Evolutionary conservation across 2,329 filamentous ascomycete genomes (phyloP).

Genomic region (Claviceps fusiformis): DNA sequence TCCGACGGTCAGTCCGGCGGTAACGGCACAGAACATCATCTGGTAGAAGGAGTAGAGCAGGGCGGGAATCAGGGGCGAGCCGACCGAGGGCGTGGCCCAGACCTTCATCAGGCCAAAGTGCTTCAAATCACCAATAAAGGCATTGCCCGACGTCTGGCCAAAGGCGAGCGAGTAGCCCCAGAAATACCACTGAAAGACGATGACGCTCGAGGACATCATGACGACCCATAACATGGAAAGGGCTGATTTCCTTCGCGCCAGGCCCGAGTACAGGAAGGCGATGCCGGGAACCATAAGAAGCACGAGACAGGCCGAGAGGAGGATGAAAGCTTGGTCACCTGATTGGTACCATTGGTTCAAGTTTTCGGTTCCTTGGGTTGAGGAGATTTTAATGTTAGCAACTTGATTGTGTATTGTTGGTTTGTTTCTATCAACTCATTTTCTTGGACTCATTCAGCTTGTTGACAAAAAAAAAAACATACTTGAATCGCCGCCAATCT

Average conservation of each 20-base stretch:
- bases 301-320: conserved; percentile 83
- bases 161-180: conserved; percentile 97
- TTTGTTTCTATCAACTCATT: background rate
- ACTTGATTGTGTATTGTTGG: background rate
- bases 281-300: conserved; percentile 94
- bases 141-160: conserved; percentile 65
- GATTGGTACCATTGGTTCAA: conserved; percentile 91
- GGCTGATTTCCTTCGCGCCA: conserved; percentile 94
- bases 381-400: background rate
- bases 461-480: conserved; percentile 21
- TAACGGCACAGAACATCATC: conserved; percentile 97
- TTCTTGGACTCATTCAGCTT: background rate
- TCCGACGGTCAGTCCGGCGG: conserved; percentile 79
- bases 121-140: conserved; percentile 80
- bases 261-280: conserved; percentile 91
- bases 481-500: conserved; percentile 67
- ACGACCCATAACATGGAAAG: conserved; percentile 94
- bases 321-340: conserved; percentile 88
- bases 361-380: conserved; percentile 56
- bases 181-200: conserved; percentile 98
- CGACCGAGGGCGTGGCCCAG: conserved; percentile 70
- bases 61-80: conserved; percentile 76
- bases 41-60: conserved; percentile 93
- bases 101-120: conserved; percentile 84
- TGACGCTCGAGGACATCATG: conserved; percentile 83